Evolutionary conservation across 139 green algal species (phyloP).

Genomic region (Tetradesmus lagerheimii): DNA sequence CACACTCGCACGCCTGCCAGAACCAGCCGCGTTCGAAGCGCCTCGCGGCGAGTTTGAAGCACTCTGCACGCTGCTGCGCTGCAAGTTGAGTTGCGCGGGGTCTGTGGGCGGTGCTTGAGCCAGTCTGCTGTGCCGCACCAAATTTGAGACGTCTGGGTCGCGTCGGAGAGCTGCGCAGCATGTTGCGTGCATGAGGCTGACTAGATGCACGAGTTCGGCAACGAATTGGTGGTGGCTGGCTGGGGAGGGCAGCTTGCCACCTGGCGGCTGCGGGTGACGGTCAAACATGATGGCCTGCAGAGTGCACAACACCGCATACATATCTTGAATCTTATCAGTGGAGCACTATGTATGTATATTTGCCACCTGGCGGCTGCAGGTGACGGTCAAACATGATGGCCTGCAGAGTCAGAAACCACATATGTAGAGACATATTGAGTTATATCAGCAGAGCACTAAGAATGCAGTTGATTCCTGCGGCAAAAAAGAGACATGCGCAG

Average conservation of each 20-base stretch:
- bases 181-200: conserved; percentile 50
- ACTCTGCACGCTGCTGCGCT: not conserved
- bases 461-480: too few species aligned
- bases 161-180: conserved; percentile 34
- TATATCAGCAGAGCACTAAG: too few species aligned
- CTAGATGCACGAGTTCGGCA: conserved; percentile 46
- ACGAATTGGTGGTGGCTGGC: conserved; percentile 31
- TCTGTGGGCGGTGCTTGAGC: conserved; percentile 7
- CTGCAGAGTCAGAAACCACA: too few species aligned
- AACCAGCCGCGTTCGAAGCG: not conserved
- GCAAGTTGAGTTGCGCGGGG: not conserved
- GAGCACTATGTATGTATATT: too few species aligned
- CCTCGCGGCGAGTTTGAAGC: not conserved
- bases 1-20: not conserved
- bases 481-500: too few species aligned
- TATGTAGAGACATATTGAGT: too few species aligned
- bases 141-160: conserved; percentile 27
- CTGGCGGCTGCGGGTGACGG: not conserved
- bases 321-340: too few species aligned
- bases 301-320: not conserved
- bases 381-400: conserved; percentile 31
- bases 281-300: conserved; percentile 41
- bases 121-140: conserved; percentile 22
- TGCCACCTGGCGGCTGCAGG: not conserved
- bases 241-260: not conserved